These are phyloP conservation scores for Agrostemma githago DNA, from an alignment of 148 eudicot genomes.

Conservation along the genomic window DNA sequence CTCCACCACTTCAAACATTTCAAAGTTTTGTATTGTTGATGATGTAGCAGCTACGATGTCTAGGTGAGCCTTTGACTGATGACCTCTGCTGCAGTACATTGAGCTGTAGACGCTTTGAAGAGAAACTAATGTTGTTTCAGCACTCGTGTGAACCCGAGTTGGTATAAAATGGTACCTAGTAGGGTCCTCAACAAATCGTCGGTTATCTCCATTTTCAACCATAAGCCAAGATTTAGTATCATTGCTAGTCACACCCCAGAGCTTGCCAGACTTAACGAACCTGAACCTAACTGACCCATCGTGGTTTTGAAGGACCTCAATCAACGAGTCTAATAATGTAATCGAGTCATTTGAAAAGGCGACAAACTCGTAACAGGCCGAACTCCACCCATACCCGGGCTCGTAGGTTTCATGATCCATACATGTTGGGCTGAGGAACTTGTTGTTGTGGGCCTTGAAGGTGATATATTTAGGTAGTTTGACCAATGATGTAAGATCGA, in stretches of 20 bases:
- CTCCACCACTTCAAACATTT: neutral
- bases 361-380: neutral
- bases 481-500: neutral
- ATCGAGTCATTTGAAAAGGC: neutral
- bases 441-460: neutral
- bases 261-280: neutral
- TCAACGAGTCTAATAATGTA: neutral
- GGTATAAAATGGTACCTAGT: neutral
- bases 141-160: neutral
- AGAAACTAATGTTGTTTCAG: neutral
- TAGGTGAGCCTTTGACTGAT: neutral
- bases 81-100: neutral
- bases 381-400: conserved; percentile 2
- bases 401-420: neutral
- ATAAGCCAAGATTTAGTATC: neutral
- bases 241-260: neutral
- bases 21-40: neutral
- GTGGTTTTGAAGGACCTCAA: neutral
- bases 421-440: neutral
- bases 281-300: neutral
- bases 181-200: neutral
- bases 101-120: conserved; percentile 4
- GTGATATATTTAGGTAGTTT: conserved; percentile 5
- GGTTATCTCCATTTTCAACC: neutral
- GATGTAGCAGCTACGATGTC: neutral